Evolutionary conservation across 345 rosid species (phyloP).

Genomic region (Eutrema japonicum): DNA sequence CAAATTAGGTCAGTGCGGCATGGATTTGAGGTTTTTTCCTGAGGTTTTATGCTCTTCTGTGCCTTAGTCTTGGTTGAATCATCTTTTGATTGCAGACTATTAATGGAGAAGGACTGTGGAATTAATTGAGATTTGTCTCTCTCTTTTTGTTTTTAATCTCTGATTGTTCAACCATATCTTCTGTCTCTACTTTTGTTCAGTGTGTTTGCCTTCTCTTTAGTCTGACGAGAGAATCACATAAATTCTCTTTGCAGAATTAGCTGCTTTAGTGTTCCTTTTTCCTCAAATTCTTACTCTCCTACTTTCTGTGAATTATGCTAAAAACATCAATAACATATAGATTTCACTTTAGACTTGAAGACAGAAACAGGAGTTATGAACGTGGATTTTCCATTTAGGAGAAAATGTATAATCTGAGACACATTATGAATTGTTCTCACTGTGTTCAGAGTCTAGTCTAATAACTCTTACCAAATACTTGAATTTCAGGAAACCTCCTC

Average conservation of each 20-base stretch:
- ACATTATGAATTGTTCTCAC: not conserved
- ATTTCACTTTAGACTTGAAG: no score
- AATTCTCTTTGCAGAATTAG: not conserved
- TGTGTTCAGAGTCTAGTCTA: not conserved
- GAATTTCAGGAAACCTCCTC: constrained; percentile 74
- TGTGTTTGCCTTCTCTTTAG: not conserved
- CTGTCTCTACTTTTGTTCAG: not conserved
- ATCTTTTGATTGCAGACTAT: constrained; percentile 8
- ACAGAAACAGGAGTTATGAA: no score
- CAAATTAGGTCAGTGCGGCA: no score
- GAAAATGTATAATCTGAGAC: not conserved
- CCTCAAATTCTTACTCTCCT: not conserved
- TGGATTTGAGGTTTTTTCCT: not conserved
- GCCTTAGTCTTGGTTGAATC: not conserved
- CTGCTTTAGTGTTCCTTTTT: not conserved
- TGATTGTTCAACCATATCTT: no score
- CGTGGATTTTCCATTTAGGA: no score
- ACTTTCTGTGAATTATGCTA: no score
- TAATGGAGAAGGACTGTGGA: not conserved
- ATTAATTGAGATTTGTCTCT: not conserved
- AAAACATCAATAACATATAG: no score
- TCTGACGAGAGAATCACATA: not conserved
- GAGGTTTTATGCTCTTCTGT: not conserved
- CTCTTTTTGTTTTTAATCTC: no score
- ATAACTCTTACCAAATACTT: not conserved